A percentile compares a stretch with the other conserved stretches of the same genome.
Evolutionary conservation across 2,329 filamentous ascomycete species (phyloP).

Genomic region (Xylariaceae sp.): DNA sequence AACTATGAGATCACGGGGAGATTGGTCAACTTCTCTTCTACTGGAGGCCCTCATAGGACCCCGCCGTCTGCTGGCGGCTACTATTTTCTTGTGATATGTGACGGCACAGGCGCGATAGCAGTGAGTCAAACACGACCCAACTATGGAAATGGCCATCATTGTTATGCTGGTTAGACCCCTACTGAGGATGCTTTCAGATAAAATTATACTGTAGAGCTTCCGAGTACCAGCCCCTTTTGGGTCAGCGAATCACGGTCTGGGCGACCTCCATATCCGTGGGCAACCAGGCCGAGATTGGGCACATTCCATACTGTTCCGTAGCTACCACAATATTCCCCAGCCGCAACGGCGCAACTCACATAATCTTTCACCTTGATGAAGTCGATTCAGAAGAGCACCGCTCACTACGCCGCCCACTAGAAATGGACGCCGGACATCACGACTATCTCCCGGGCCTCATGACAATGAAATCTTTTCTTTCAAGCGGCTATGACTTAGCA

Average conservation of each 20-base stretch:
- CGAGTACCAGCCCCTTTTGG: conserved; percentile 44
- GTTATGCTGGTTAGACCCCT: not conserved
- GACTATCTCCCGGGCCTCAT: conserved; percentile 45
- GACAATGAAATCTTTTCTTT: conserved; percentile 52
- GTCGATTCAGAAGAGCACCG: conserved; percentile 36
- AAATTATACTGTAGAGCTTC: conserved; percentile 46
- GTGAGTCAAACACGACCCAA: conserved; percentile 33
- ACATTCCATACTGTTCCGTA: conserved; percentile 42
- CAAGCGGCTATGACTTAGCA: conserved; percentile 49
- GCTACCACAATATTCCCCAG: conserved; percentile 57
- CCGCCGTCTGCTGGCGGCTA: conserved; percentile 43
- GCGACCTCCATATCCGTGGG: conserved; percentile 51
- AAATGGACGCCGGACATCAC: conserved; percentile 31
- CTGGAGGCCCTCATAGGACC: conserved; percentile 38
- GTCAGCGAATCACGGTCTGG: conserved; percentile 54
- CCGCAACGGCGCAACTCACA: conserved; percentile 48
- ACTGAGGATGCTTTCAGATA: conserved; percentile 35
- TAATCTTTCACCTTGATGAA: conserved; percentile 49
- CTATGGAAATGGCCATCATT: not conserved
- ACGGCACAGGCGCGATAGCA: conserved; percentile 51
- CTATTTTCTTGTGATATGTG: conserved; percentile 52
- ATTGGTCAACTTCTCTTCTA: conserved; percentile 51
- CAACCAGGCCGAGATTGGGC: conserved; percentile 32
- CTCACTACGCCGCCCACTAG: conserved; percentile 45
- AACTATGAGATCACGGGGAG: conserved; percentile 51